Evolutionary conservation across 257 asterid species (phyloP).

Genomic region (Solanum dulcamara): DNA sequence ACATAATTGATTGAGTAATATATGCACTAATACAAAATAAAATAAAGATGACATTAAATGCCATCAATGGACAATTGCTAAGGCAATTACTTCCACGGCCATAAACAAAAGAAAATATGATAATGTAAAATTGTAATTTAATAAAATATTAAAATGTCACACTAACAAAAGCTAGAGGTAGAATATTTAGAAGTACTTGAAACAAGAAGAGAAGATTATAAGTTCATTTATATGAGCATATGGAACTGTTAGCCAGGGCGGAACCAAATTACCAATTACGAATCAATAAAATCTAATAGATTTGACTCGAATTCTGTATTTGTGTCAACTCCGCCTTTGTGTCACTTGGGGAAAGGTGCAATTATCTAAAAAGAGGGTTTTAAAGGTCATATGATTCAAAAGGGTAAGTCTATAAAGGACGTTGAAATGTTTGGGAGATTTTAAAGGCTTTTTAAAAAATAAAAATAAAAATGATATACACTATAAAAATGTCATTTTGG

Average conservation of each 20-base stretch:
- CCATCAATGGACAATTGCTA: no score
- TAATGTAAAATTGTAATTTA: no score
- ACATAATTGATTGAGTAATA: no score
- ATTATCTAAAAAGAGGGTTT: background rate
- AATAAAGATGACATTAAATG: no score
- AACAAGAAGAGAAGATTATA: background rate
- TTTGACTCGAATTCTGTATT: background rate
- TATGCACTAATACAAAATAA: no score
- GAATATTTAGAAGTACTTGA: background rate
- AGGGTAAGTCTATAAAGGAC: background rate
- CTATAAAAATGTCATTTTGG: background rate
- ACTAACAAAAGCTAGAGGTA: background rate
- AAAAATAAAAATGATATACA: background rate
- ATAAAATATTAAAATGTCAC: no score
- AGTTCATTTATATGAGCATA: background rate
- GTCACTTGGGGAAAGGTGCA: background rate
- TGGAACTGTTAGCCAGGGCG: background rate
- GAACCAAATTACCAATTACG: fast-evolving
- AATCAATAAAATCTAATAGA: background rate
- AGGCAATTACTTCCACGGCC: no score
- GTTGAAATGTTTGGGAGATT: background rate
- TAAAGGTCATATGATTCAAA: background rate
- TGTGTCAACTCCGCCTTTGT: background rate
- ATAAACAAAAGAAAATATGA: no score
- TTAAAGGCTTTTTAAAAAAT: background rate